Evolutionary conservation across 371 early-diverging fungal species (phyloP).

Genomic region (Mucor piriformis): DNA sequence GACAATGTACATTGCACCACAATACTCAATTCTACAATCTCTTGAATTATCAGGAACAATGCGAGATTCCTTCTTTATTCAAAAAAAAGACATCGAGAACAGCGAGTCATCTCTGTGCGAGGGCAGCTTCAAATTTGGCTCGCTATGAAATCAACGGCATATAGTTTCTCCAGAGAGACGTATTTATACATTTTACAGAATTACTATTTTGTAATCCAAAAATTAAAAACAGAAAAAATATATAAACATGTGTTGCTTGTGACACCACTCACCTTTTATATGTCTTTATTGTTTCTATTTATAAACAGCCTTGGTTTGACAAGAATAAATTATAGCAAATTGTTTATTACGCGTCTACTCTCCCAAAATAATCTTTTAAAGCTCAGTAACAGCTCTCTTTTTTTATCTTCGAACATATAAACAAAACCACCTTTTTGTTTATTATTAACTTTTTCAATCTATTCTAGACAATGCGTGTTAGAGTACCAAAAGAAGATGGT

Average conservation of each 20-base stretch:
- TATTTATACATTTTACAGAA: not conserved
- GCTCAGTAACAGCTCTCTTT: no score
- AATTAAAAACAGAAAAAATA: not conserved
- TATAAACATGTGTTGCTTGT: slow-evolving; percentile 1
- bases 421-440: no score
- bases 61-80: no score
- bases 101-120: no score
- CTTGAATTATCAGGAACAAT: not conserved
- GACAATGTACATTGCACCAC: slow-evolving; percentile 4
- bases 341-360: no score
- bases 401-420: no score
- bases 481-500: no score
- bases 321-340: not conserved
- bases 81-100: not conserved
- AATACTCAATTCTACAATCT: not conserved
- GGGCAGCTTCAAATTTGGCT: no score
- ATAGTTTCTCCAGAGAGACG: not conserved
- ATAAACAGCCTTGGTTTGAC: not conserved
- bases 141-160: not conserved
- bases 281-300: slow-evolving; percentile 3
- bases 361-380: no score
- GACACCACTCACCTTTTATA: not conserved
- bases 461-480: no score
- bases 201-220: not conserved
- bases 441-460: no score